phyloP scores from a whole-genome alignment of 1,284 basidiomycete species.

The Rhodotorula glutinis region DNA sequence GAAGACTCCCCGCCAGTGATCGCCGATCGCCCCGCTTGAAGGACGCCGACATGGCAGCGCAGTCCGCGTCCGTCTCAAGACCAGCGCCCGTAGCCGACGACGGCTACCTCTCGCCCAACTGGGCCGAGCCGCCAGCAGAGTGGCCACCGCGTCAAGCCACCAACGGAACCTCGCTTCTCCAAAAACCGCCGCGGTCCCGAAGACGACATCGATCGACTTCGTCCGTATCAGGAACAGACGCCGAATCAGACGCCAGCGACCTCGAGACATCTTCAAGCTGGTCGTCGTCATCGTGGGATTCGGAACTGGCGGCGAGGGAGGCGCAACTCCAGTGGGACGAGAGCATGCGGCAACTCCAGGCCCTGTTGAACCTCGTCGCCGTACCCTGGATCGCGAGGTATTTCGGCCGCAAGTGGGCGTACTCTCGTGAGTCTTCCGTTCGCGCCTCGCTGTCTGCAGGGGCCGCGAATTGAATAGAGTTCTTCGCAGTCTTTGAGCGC shows the following conservation, averaged over 20 bases:
- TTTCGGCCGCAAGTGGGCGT: slow-evolving; percentile 33
- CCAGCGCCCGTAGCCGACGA: background rate
- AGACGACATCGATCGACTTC: background rate
- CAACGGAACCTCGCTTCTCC: background rate
- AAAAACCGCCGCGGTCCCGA: background rate
- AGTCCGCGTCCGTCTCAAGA: background rate
- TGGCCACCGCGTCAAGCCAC: background rate
- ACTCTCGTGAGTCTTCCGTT: slow-evolving; percentile 15
- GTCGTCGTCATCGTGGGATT: slow-evolving; percentile 18
- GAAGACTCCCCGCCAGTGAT: too few relatives aligned
- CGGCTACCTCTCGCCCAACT: slow-evolving; percentile 19
- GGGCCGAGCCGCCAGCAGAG: slow-evolving; percentile 6
- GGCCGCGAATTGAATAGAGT: background rate
- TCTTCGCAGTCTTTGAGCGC: slow-evolving; percentile 27
- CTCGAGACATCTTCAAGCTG: background rate
- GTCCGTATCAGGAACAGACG: background rate
- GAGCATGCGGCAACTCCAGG: slow-evolving; percentile 28
- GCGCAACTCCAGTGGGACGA: slow-evolving; percentile 38
- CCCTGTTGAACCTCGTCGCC: slow-evolving; percentile 29
- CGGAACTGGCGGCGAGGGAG: slow-evolving; percentile 12
- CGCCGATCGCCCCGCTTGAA: too few relatives aligned
- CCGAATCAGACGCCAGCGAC: too few relatives aligned
- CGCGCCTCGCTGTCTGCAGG: background rate
- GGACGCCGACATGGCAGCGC: too few relatives aligned
- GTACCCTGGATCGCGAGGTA: slow-evolving; percentile 30